Evolutionary conservation across 345 rosid genomes (phyloP).

Genomic region (Noccaea bulbosa): DNA sequence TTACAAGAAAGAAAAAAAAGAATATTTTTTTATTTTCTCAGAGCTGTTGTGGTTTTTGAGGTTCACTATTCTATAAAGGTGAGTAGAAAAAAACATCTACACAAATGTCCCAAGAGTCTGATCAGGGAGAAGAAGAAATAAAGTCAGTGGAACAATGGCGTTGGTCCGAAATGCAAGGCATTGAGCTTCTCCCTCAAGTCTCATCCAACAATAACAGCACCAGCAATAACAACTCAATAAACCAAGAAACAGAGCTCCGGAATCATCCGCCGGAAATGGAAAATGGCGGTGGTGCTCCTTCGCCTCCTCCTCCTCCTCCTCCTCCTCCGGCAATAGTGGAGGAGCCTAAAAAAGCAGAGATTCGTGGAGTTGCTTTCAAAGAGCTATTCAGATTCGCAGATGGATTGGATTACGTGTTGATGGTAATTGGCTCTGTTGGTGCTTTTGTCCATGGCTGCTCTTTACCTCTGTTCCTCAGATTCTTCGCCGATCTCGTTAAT

Average conservation of each 20-base stretch:
- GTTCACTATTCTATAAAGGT: slow-evolving; percentile 49
- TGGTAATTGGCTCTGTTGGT: slow-evolving; percentile 96
- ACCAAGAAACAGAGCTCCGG: slow-evolving; percentile 35
- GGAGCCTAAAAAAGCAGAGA: slow-evolving; percentile 57
- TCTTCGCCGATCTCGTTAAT: slow-evolving; percentile 99
- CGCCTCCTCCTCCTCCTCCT: slow-evolving; percentile 29
- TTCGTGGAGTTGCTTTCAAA: slow-evolving; percentile 64
- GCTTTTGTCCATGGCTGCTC: slow-evolving; percentile 96
- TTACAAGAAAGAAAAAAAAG: background rate
- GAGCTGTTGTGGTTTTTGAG: slow-evolving; percentile 44
- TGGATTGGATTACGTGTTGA: slow-evolving; percentile 84
- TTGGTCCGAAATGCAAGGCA: slow-evolving; percentile 99
- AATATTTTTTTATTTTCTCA: background rate
- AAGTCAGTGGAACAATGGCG: slow-evolving; percentile 86
- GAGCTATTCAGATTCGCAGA: slow-evolving; percentile 98
- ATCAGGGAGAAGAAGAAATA: slow-evolving; percentile 49
- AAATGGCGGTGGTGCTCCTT: slow-evolving; percentile 37
- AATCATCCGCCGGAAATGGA: slow-evolving; percentile 58
- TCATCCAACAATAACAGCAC: slow-evolving; percentile 31
- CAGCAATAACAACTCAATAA: slow-evolving; percentile 28
- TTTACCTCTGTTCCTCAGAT: slow-evolving; percentile 87
- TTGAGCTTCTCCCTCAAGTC: slow-evolving; percentile 72
- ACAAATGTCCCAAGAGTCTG: slow-evolving; percentile 84
- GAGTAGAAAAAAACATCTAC: slow-evolving; percentile 45
- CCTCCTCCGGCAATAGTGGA: slow-evolving; percentile 24